Evolutionary conservation across 805 yeast species (phyloP).

Genomic region (Ogataea methanolica): DNA sequence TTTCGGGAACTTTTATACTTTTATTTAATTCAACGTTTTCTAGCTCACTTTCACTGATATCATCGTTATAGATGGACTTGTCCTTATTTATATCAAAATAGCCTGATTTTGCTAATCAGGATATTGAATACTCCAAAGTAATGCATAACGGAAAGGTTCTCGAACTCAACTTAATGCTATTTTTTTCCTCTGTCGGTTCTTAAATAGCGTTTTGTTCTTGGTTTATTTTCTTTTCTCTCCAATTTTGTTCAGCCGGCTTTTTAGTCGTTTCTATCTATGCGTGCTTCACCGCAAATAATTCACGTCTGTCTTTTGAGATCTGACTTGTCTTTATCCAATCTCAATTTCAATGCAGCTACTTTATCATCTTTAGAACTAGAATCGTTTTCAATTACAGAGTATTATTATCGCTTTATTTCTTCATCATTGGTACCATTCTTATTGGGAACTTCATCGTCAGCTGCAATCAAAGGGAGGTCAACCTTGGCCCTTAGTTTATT

Average conservation of each 20-base stretch:
- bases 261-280: slow-evolving; percentile 22
- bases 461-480: slow-evolving; percentile 35
- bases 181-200: slow-evolving; percentile 4
- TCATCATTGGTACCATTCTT: slow-evolving; percentile 24
- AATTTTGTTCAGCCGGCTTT: slow-evolving; percentile 30
- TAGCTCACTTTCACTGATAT: slow-evolving; percentile 37
- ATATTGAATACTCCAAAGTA: slow-evolving; percentile 33
- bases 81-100: slow-evolving; percentile 59
- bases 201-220: slow-evolving; percentile 3
- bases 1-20: slow-evolving; percentile 17
- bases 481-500: slow-evolving; percentile 39
- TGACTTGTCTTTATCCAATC: slow-evolving; percentile 10
- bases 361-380: slow-evolving; percentile 29
- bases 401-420: slow-evolving; percentile 31
- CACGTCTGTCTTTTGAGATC: slow-evolving; percentile 19
- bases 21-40: slow-evolving; percentile 26
- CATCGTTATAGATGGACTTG: slow-evolving; percentile 32
- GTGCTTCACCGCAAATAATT: slow-evolving; percentile 21
- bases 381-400: slow-evolving; percentile 29
- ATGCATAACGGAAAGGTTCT: slow-evolving; percentile 44
- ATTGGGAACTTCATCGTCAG: slow-evolving; percentile 30
- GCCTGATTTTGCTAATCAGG: slow-evolving; percentile 34
- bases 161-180: slow-evolving; percentile 25
- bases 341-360: slow-evolving; percentile 18
- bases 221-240: slow-evolving; percentile 13